Percentiles rank a stretch among this genome's conserved stretches.
Conservation (phyloP, 768 basidiomycete species). For the Postia placenta region DNA sequence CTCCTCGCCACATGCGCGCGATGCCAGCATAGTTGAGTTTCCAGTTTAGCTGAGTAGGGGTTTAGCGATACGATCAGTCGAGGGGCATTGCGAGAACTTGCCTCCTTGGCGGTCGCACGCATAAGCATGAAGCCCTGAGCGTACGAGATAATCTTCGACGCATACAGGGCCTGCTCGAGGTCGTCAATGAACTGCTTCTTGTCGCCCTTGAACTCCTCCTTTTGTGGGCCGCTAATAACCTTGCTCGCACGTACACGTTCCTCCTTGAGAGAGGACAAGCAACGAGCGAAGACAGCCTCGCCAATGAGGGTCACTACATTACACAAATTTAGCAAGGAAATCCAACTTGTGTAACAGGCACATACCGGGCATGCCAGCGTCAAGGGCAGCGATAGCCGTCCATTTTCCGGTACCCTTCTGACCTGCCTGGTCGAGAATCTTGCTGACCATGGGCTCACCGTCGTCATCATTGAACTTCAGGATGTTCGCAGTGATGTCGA, state of each 20-base stretch:
- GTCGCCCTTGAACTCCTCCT: slow-evolving; percentile 97
- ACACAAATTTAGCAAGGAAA: background rate
- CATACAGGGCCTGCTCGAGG: slow-evolving; percentile 98
- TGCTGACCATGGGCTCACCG: slow-evolving; percentile 82
- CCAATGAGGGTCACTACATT: slow-evolving; percentile 90
- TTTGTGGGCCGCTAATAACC: slow-evolving; percentile 83
- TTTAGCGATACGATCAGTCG: no score
- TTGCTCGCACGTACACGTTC: slow-evolving; percentile 94
- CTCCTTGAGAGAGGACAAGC: slow-evolving; percentile 93
- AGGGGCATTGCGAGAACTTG: slow-evolving; percentile 21
- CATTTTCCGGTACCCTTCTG: slow-evolving; percentile 99
- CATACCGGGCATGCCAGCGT: slow-evolving; percentile 81
- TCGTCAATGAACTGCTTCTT: slow-evolving; percentile 99
- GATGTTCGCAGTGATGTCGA: slow-evolving; percentile 96
- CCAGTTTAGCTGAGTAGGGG: slow-evolving; percentile 76
- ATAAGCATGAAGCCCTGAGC: slow-evolving; percentile 99
- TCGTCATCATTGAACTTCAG: slow-evolving; percentile 96
- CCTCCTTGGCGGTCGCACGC: slow-evolving; percentile 96
- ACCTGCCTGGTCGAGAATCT: slow-evolving; percentile 94
- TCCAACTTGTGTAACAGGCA: background rate
- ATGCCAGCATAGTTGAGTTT: slow-evolving; percentile 97
- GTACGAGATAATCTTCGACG: slow-evolving; percentile 99
- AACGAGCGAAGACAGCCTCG: slow-evolving; percentile 98
- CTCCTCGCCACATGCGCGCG: slow-evolving; percentile 99
- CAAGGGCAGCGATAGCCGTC: slow-evolving; percentile 96